Conservation (phyloP, 2,329 filamentous ascomycete species). For the Kalmusia sp. region DNA sequence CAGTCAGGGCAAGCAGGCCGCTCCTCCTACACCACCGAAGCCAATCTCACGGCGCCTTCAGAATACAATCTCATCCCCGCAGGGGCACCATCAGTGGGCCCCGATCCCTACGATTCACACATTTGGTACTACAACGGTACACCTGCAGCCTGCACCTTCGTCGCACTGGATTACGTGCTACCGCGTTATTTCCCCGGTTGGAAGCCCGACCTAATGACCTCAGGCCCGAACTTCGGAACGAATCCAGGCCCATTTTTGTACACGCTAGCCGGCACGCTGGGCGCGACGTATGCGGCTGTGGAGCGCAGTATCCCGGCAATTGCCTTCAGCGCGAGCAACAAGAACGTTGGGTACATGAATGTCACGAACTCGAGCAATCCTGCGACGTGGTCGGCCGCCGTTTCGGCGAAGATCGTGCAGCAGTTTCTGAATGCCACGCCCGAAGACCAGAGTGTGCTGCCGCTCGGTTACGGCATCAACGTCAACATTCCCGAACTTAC, state of each 20-base stretch:
- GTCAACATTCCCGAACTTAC: constrained; percentile 58
- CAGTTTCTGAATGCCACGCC: constrained; percentile 48
- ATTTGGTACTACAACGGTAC: constrained; percentile 70
- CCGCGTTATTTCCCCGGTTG: constrained; percentile 49
- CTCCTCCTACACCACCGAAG: constrained; percentile 51
- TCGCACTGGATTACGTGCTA: constrained; percentile 64
- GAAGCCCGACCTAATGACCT: constrained; percentile 61
- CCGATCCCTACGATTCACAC: constrained; percentile 59
- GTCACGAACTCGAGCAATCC: no score
- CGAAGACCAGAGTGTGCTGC: constrained; percentile 43
- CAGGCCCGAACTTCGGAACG: constrained; percentile 63
- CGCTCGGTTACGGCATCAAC: constrained; percentile 57
- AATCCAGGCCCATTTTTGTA: constrained; percentile 61
- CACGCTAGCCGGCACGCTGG: constrained; percentile 34
- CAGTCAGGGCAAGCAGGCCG: constrained; percentile 57
- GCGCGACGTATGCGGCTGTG: constrained; percentile 58
- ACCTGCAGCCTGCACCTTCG: constrained; percentile 62
- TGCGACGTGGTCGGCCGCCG: constrained; percentile 51
- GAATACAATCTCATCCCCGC: constrained; percentile 57
- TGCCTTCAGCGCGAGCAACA: constrained; percentile 53
- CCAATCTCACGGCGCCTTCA: constrained; percentile 50
- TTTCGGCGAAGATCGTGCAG: constrained; percentile 53
- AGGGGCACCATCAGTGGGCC: constrained; percentile 58
- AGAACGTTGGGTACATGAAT: constrained; percentile 50
- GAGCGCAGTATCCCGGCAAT: constrained; percentile 59